phyloP scores from a whole-genome alignment of 805 yeast species.

The Saccharomycopsis fermentans region DNA sequence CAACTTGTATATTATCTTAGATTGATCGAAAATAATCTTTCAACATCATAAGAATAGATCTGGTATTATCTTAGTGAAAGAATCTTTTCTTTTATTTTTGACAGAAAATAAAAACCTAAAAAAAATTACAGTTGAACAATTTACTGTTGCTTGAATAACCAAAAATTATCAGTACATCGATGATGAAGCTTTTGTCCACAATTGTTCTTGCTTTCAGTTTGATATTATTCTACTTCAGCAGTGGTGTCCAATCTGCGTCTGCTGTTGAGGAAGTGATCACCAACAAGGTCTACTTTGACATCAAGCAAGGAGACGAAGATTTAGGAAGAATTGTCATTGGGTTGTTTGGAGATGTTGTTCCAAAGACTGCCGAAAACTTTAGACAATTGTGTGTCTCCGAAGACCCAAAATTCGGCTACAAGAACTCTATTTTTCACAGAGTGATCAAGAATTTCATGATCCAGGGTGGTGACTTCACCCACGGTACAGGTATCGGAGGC shows the following conservation, averaged over 20 bases:
- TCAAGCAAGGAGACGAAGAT: constrained; percentile 64
- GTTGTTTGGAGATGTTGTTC: constrained; percentile 75
- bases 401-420: constrained; percentile 56
- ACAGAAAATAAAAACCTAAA: too few relatives aligned
- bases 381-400: constrained; percentile 69
- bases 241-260: constrained; percentile 5
- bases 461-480: constrained; percentile 74
- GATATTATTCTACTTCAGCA: constrained; percentile 8
- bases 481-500: constrained; percentile 64
- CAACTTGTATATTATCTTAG: too few relatives aligned
- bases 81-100: too few relatives aligned
- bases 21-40: too few relatives aligned
- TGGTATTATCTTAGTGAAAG: too few relatives aligned
- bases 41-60: too few relatives aligned
- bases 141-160: too few relatives aligned
- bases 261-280: constrained; percentile 29
- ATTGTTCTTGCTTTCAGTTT: constrained; percentile 2
- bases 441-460: constrained; percentile 65
- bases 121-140: neutral
- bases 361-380: constrained; percentile 85
- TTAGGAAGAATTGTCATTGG: constrained; percentile 84
- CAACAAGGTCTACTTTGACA: constrained; percentile 75
- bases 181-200: constrained; percentile 13
- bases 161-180: neutral
- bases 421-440: constrained; percentile 59